A percentile compares a stretch with the other conserved stretches of the same genome.
These are phyloP conservation scores for Lodderomyces beijingensis DNA, from an alignment of 1,139 yeast species.

Conservation along the genomic window DNA sequence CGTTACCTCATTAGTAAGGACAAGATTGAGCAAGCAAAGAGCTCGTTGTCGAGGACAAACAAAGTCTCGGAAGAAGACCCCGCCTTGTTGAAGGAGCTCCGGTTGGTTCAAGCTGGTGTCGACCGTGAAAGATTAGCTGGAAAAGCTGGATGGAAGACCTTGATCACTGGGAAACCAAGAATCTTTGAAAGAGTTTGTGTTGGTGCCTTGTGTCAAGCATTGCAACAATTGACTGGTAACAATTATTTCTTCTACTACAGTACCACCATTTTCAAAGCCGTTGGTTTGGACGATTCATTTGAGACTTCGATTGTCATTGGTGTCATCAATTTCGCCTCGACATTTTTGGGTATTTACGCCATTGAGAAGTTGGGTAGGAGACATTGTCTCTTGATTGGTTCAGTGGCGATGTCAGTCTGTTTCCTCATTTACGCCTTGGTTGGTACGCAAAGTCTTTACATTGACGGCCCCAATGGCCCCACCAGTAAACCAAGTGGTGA, in stretches of 20 bases:
- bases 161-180: constrained; percentile 63
- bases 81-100: constrained; percentile 54
- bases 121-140: constrained; percentile 63
- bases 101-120: constrained; percentile 57
- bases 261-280: constrained; percentile 71
- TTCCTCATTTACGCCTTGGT: constrained; percentile 58
- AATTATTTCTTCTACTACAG: constrained; percentile 82
- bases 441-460: constrained; percentile 58
- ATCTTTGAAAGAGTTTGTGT: constrained; percentile 59
- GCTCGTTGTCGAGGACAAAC: constrained; percentile 58
- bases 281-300: constrained; percentile 76
- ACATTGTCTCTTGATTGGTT: constrained; percentile 50
- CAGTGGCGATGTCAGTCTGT: constrained; percentile 48
- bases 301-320: constrained; percentile 75
- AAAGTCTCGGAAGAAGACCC: constrained; percentile 58
- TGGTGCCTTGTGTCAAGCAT: constrained; percentile 62
- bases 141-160: constrained; percentile 61
- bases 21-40: constrained; percentile 40
- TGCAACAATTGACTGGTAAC: constrained; percentile 78
- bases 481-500: constrained; percentile 52
- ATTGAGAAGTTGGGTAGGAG: constrained; percentile 74
- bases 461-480: constrained; percentile 41
- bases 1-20: constrained; percentile 38
- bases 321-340: constrained; percentile 72
- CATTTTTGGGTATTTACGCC: constrained; percentile 61